A percentile compares a stretch with the other conserved stretches of the same genome.
Evolutionary conservation across 805 yeast species (phyloP).

Genomic region (Kuraishia capsulata): DNA sequence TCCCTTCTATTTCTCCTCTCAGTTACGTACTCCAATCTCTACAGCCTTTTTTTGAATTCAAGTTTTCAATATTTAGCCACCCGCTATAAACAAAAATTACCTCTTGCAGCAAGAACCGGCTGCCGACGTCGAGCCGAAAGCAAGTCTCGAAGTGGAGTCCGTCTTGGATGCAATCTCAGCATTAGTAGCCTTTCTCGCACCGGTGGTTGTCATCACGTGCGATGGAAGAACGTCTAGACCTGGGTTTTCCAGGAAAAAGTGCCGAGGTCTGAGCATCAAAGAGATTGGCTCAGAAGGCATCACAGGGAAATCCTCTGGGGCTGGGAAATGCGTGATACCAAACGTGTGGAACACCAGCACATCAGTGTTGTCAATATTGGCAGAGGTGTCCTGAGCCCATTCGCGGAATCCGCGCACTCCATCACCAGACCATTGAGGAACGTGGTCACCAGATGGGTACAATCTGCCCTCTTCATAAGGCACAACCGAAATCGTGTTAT

Average conservation of each 20-base stretch:
- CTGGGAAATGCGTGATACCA: slow-evolving; percentile 80
- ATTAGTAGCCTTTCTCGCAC: slow-evolving; percentile 27
- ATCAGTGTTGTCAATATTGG: slow-evolving; percentile 55
- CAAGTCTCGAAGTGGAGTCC: slow-evolving; percentile 43
- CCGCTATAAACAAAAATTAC: neutral
- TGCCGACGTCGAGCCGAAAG: slow-evolving; percentile 29
- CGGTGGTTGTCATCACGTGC: slow-evolving; percentile 36
- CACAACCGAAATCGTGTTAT: slow-evolving; percentile 54
- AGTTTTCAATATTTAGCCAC: no score
- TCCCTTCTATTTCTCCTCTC: no score
- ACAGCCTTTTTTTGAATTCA: neutral
- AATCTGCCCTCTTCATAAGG: slow-evolving; percentile 66
- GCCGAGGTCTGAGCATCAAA: slow-evolving; percentile 67
- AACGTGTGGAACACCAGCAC: slow-evolving; percentile 73
- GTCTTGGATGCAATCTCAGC: slow-evolving; percentile 30
- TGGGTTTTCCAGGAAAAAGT: slow-evolving; percentile 72
- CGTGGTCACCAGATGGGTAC: slow-evolving; percentile 76
- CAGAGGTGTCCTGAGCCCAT: slow-evolving; percentile 60
- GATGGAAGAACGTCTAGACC: slow-evolving; percentile 69
- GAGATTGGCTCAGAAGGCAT: slow-evolving; percentile 84
- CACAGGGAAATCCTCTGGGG: slow-evolving; percentile 84
- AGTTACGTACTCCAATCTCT: neutral
- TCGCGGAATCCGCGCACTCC: slow-evolving; percentile 57
- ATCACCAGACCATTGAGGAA: slow-evolving; percentile 68
- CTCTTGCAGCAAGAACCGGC: slow-evolving; percentile 18